Percentiles rank a stretch among this genome's conserved stretches.
phyloP scores from a whole-genome alignment of 352 stramenopile genomes.

The Pythium guiyangense region DNA sequence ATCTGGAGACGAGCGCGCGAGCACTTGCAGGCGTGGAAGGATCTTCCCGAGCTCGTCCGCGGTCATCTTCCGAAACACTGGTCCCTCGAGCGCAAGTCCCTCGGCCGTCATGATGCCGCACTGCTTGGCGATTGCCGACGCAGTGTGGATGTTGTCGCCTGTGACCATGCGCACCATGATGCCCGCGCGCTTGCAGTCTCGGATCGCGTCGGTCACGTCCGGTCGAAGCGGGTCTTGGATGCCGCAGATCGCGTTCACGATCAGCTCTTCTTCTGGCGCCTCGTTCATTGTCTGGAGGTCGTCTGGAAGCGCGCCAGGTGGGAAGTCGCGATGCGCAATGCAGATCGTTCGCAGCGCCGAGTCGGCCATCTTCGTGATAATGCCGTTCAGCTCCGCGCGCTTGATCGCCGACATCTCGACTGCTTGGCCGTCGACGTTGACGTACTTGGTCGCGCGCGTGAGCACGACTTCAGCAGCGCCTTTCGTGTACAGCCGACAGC shows the following conservation, averaged over 20 bases:
- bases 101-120: conserved; percentile 94
- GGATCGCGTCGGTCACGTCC: conserved; percentile 93
- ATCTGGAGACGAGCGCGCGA: conserved; percentile 93
- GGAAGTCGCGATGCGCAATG: conserved; percentile 80
- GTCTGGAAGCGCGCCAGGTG: conserved; percentile 32
- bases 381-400: conserved; percentile 61
- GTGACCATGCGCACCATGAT: conserved; percentile 99
- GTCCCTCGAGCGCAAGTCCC: conserved; percentile 89
- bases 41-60: conserved; percentile 50
- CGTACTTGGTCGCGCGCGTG: conserved; percentile 45
- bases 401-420: conserved; percentile 50
- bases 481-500: conserved; percentile 58
- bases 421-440: conserved; percentile 52
- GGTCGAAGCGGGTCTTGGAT: conserved; percentile 95
- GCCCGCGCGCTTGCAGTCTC: conserved; percentile 92
- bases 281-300: conserved; percentile 53
- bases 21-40: conserved; percentile 77
- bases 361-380: conserved; percentile 82
- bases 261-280: conserved; percentile 69
- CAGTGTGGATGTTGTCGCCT: conserved; percentile 98
- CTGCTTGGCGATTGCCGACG: conserved; percentile 93
- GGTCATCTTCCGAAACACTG: conserved; percentile 88
- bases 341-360: conserved; percentile 85
- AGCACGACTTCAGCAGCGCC: conserved; percentile 76
- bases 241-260: conserved; percentile 91